Conservation (phyloP, 805 yeast species). For the Starmerella vitae region DNA sequence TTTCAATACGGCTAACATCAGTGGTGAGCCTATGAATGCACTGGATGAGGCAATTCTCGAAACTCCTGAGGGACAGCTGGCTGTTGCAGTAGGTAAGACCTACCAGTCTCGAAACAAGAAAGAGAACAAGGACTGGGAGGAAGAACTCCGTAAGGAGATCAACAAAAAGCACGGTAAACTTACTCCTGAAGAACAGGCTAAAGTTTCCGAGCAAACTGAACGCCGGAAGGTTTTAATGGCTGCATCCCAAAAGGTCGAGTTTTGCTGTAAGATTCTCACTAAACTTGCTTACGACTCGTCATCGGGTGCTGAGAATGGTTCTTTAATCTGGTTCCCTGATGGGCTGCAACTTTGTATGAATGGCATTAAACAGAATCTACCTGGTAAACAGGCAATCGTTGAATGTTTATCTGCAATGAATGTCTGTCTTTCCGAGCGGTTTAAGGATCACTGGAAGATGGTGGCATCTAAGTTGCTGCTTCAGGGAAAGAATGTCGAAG, state of each 20-base stretch:
- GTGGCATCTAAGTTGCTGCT: conserved; percentile 63
- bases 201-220: conserved; percentile 45
- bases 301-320: conserved; percentile 49
- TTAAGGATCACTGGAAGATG: conserved; percentile 32
- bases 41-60: conserved; percentile 51
- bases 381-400: conserved; percentile 29
- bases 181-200: conserved; percentile 65
- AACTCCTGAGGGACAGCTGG: conserved; percentile 45
- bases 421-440: conserved; percentile 36
- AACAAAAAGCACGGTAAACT: conserved; percentile 43
- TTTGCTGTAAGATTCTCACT: conserved; percentile 41
- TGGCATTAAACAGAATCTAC: conserved; percentile 31
- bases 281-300: conserved; percentile 36
- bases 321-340: conserved; percentile 55
- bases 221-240: conserved; percentile 38
- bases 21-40: conserved; percentile 31
- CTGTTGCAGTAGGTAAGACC: conserved; percentile 29
- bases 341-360: conserved; percentile 41
- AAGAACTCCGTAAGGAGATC: conserved; percentile 59
- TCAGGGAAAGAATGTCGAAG: conserved; percentile 29
- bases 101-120: conserved; percentile 1
- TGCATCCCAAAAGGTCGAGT: conserved; percentile 30
- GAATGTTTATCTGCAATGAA: conserved; percentile 45
- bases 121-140: conserved; percentile 62
- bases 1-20: conserved; percentile 34